Base-by-base conservation (phyloP, 345 rosid species). In the Heritiera littoralis region DNA sequence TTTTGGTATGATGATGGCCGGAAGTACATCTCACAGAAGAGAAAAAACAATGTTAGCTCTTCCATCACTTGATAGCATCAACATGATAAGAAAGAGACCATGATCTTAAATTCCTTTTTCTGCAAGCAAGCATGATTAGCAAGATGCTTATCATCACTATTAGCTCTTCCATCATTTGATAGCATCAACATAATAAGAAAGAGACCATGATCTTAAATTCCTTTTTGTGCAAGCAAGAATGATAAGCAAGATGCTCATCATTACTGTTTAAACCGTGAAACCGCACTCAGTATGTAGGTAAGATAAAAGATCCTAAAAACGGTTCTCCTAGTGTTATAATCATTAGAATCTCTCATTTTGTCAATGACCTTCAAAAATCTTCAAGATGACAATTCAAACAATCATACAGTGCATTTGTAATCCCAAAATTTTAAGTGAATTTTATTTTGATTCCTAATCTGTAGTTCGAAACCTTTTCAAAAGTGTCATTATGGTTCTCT, bases 1-100 rank as follows among this genome's bases (percentile, higher is more conserved):
- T 96, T 86, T 85, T 85, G 87, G 92, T 86, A 92, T 85, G 97
- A 89, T 78, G 85, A 89, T 86, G 91, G 78, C 87, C 90, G 67
- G 86, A 92, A 90, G 94, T 86, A 75, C 98, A 90, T 96, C 99
- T 96, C 99, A 94, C 87, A 92, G 86, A 92, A 92, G 97, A 92
- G 95, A 90, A 91, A 86, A 89, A 86, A 85, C 91, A 94, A 88
- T 94, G 95, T 96, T 87, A 94, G 92, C 75, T 93, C 89, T 76
- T 87, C 89, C 72, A 79, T 82, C 83, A 89, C 32, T 18, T 9
- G 28, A 74, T 14, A n/a, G 15, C 28, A 48, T 32, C 78, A 17
- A n/a, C 14, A 40, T 30, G 15, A 56, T 20, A 51, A 65, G n/a
- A 38, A 35, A 20, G 8, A 30, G 32, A 68, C 8, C 51, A 2